Percentiles rank a stretch among this genome's conserved stretches.
phyloP scores from a whole-genome alignment of 2,329 filamentous ascomycete genomes.

The Ceratocystis variospora region DNA sequence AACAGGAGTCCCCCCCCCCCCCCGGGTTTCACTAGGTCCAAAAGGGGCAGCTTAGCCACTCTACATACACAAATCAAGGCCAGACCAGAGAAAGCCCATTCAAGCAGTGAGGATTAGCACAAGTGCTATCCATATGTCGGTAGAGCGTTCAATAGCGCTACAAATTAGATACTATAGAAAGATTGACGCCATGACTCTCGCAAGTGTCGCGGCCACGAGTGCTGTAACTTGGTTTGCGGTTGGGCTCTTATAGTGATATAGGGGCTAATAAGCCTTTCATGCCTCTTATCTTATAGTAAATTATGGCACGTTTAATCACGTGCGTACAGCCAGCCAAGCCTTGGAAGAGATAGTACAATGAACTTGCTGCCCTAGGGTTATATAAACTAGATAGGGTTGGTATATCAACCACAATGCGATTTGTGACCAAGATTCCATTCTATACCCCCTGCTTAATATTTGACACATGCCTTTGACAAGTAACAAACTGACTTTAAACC shows the following conservation, averaged over 20 bases:
- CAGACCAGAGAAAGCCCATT: not conserved
- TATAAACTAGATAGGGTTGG: not conserved
- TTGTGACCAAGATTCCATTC: not conserved
- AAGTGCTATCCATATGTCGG: not conserved
- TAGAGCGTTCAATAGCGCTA: not conserved
- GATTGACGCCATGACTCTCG: not conserved
- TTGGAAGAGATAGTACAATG: not conserved
- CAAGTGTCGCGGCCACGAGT: not conserved
- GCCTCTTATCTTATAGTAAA: not conserved
- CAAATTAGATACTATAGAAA: not conserved
- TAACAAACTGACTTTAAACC: not conserved
- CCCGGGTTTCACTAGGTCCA: not conserved
- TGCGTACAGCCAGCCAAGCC: not conserved
- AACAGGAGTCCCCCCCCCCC: not conserved
- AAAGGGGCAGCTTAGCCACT: not conserved
- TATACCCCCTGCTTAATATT: not conserved
- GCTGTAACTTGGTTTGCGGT: not conserved
- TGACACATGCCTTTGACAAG: constrained; percentile 2
- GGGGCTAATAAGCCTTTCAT: not conserved
- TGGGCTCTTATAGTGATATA: not conserved
- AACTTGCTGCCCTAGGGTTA: not conserved
- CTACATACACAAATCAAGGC: not conserved
- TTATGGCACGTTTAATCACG: not conserved
- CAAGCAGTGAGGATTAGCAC: not conserved
- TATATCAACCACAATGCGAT: not conserved